Base-by-base conservation (phyloP, 1,284 basidiomycete genomes). In the Cryptococcus wingfieldii region DNA sequence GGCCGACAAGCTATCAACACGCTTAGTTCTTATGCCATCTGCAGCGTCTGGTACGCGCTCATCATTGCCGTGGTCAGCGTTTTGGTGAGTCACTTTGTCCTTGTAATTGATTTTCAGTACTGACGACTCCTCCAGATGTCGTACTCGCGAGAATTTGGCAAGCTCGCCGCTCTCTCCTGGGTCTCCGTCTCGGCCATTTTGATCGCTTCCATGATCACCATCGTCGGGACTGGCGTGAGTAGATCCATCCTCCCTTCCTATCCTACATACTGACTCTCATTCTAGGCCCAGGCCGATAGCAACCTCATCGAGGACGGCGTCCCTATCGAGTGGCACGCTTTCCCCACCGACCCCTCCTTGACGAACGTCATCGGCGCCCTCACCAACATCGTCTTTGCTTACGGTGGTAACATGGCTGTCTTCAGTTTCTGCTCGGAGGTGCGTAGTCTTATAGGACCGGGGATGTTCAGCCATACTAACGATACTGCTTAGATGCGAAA, bases 401-500 rank as follows among this genome's bases (percentile, higher is more conserved):
- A 69, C 59, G 72, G 71, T 16, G 71, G 70, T 46, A 70, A 71
- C 57, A 67, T 69, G 62, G 71, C 68, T 31, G 65, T 68, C 44
- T 69, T 72, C 58, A 65, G 67, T 13, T 72, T 73, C 59, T 67
- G 65, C 54, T 67, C 66, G 18, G 72, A 75, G 47, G 53, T 54
- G 38, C 27, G 53, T 19, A 5, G 13, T n/a, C 5, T 1, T 14
- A 0, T 13, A 13, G 38, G n/a, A 3, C n/a, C 38, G 2, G 38
- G 38, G n/a, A 4, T 18, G 38, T 39, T 13, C 13, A 43, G 42
- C 9, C 42, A 43, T n/a, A n/a, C n/a, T 39, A 39, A n/a, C 47
- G 9, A 28, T 12, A 42, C 41, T n/a, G 8, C 27, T 14, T 46
- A 54, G 64, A 75, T 73, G 71, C 54, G 54, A 46, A 64, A 65